Percentiles rank a stretch among this genome's conserved stretches.
These are phyloP conservation scores for Pichia sp. DNA, from an alignment of 1,139 yeast genomes.

Conservation along the genomic window DNA sequence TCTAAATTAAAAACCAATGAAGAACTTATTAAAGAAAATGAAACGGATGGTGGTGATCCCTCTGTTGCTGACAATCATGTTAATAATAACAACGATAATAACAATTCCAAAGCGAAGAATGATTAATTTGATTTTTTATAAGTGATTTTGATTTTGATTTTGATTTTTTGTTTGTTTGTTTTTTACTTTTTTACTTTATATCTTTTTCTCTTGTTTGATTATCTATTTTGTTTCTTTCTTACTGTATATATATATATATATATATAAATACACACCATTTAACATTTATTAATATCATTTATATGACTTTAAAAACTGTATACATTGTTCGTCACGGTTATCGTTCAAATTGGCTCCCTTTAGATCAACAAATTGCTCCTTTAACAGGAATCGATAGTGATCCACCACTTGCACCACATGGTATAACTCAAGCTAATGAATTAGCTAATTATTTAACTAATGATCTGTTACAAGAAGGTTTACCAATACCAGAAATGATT, in stretches of 20 bases:
- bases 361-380: conserved; percentile 39
- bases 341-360: conserved; percentile 50
- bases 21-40: conserved; percentile 26
- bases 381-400: conserved; percentile 59
- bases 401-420: conserved; percentile 58
- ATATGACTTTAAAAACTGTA: conserved; percentile 41
- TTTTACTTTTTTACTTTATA: neutral
- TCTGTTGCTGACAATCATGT: too few relatives aligned
- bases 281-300: too few relatives aligned
- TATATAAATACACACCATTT: too few relatives aligned
- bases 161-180: neutral
- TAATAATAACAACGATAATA: neutral
- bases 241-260: neutral
- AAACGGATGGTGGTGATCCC: too few relatives aligned
- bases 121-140: neutral
- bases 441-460: conserved; percentile 37
- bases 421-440: conserved; percentile 53
- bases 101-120: neutral
- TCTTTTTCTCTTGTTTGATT: neutral
- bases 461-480: conserved; percentile 28
- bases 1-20: conserved; percentile 35
- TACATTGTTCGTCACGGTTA: conserved; percentile 57
- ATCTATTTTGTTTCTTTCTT: neutral
- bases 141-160: too few relatives aligned
- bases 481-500: conserved; percentile 40